phyloP scores from a whole-genome alignment of 2,329 filamentous ascomycete genomes.

The Didymella pomorum region DNA sequence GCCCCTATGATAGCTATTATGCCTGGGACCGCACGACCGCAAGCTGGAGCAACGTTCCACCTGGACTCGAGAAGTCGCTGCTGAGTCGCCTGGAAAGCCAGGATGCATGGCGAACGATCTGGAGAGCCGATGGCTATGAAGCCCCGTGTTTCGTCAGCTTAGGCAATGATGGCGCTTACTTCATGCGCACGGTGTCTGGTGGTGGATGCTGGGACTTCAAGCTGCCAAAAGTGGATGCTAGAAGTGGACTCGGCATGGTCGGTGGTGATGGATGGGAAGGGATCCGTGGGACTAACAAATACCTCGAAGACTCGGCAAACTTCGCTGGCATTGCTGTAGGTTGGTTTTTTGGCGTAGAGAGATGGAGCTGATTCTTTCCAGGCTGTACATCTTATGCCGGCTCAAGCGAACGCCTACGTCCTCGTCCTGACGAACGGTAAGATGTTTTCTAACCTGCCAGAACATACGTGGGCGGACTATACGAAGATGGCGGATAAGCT shows the following conservation, averaged over 20 bases:
- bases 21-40: slow-evolving; percentile 39
- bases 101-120: slow-evolving; percentile 35
- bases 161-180: slow-evolving; percentile 42
- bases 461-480: slow-evolving; percentile 45
- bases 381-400: slow-evolving; percentile 43
- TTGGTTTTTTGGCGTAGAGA: neutral
- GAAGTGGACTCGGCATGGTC: slow-evolving; percentile 18
- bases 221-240: slow-evolving; percentile 20
- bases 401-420: slow-evolving; percentile 37
- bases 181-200: slow-evolving; percentile 43
- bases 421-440: slow-evolving; percentile 39
- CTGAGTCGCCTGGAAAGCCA: slow-evolving; percentile 33
- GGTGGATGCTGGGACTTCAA: slow-evolving; percentile 46
- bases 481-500: slow-evolving; percentile 41
- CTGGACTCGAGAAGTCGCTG: slow-evolving; percentile 39
- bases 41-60: slow-evolving; percentile 41
- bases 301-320: slow-evolving; percentile 32
- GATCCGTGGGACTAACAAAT: slow-evolving; percentile 39
- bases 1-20: slow-evolving; percentile 42
- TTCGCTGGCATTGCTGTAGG: slow-evolving; percentile 40
- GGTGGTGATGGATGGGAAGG: slow-evolving; percentile 35
- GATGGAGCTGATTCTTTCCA: slow-evolving; percentile 8
- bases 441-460: slow-evolving; percentile 44
- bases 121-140: slow-evolving; percentile 37
- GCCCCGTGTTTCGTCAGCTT: slow-evolving; percentile 43